Conservation (phyloP, 306 rosid genomes). For the Vicia faba region DNA sequence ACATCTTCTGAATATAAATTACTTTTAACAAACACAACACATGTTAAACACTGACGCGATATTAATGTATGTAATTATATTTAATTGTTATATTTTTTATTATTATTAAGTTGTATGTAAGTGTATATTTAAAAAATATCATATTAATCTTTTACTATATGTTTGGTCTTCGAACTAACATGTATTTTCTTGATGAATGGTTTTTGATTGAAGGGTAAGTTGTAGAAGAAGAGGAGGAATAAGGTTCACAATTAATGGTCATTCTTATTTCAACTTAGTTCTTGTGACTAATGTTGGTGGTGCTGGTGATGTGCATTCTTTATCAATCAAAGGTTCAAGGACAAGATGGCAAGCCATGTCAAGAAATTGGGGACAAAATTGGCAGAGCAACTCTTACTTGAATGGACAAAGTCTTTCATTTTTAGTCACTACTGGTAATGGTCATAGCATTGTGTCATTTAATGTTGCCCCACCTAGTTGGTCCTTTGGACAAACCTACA, state of each 20-base stretch:
- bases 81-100: too few relatives aligned
- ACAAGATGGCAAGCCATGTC: slow-evolving; percentile 76
- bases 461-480: slow-evolving; percentile 71
- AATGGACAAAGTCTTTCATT: slow-evolving; percentile 81
- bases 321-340: slow-evolving; percentile 74
- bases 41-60: not conserved
- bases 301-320: slow-evolving; percentile 76
- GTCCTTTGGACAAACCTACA: slow-evolving; percentile 79
- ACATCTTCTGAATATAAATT: too few relatives aligned
- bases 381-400: slow-evolving; percentile 76
- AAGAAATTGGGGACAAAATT: slow-evolving; percentile 86
- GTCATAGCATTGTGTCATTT: slow-evolving; percentile 54
- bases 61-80: not conserved
- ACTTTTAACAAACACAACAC: too few relatives aligned
- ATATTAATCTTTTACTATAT: slow-evolving; percentile 1
- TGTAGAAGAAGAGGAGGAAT: slow-evolving; percentile 82
- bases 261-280: slow-evolving; percentile 78
- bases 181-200: slow-evolving; percentile 18
- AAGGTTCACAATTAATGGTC: slow-evolving; percentile 76
- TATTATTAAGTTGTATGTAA: too few relatives aligned
- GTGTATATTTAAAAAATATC: not conserved
- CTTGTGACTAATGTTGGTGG: slow-evolving; percentile 85
- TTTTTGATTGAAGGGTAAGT: slow-evolving; percentile 50
- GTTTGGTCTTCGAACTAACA: slow-evolving; percentile 12
- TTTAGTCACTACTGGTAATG: slow-evolving; percentile 65